Percentiles rank a stretch among this genome's conserved stretches.
These are phyloP conservation scores for Trichoderma asperelloides DNA, from an alignment of 495 filamentous ascomycete species.

Conservation along the genomic window DNA sequence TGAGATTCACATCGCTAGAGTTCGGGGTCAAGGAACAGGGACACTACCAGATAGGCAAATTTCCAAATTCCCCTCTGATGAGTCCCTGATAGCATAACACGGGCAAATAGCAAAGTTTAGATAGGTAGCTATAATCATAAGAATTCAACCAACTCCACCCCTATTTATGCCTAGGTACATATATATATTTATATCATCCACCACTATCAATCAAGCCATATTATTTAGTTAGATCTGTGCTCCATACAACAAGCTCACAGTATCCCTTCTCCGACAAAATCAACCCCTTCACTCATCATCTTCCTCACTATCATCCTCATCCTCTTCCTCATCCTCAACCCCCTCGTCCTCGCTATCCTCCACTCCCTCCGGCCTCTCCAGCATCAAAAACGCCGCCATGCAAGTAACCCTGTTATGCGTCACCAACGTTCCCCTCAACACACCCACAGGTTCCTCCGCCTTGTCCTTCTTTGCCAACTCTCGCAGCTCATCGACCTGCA, in stretches of 20 bases:
- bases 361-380: conserved; percentile 40
- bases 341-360: conserved; percentile 42
- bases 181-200: too few relatives aligned
- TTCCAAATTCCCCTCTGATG: too few relatives aligned
- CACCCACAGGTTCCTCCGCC: conserved; percentile 49
- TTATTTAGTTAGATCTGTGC: not conserved
- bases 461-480: conserved; percentile 18
- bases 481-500: conserved; percentile 37
- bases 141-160: too few relatives aligned
- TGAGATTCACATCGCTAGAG: too few relatives aligned
- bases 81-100: too few relatives aligned
- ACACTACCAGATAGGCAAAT: too few relatives aligned
- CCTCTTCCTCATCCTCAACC: conserved; percentile 33
- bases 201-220: not conserved
- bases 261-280: not conserved
- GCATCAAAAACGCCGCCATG: conserved; percentile 77
- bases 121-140: too few relatives aligned
- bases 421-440: conserved; percentile 67
- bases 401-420: conserved; percentile 89
- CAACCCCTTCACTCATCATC: conserved; percentile 23
- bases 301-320: conserved; percentile 38
- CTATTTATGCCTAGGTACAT: too few relatives aligned
- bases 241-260: not conserved
- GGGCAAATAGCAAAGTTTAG: too few relatives aligned
- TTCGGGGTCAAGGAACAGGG: too few relatives aligned